Base-by-base conservation (phyloP, 2,329 filamentous ascomycete genomes). In the Verticillium zaregamsianum region DNA sequence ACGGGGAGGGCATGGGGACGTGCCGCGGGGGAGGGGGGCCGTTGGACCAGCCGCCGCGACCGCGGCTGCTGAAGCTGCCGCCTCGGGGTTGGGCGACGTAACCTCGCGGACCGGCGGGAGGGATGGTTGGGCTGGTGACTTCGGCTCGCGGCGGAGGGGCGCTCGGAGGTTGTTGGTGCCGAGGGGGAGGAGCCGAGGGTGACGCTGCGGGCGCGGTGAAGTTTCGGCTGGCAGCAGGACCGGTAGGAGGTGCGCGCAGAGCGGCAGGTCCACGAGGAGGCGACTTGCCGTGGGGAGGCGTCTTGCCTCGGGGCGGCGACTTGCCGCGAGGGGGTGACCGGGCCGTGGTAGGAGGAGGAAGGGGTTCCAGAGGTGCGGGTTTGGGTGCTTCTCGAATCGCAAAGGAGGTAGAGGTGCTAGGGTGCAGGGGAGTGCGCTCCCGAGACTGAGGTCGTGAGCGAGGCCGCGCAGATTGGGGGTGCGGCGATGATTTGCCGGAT, bases 191-290 rank as follows among this genome's bases (percentile, higher is more conserved):
- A 62, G 69, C 72, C 55, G 71, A 72, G 63, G 76, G 70, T 65
- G 72, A 72, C 60, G 74, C 67, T 61, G 73, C 73, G 62, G 75
- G 74, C 31, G 69, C 72, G 64, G 72, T 69, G 62, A 75, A 76
- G 67, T 73, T 80, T 66, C 80, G 74, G 25, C 68, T 67, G 32
- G 69, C 69, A 17, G 71, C 68, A 0, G 79, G 78, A 2, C 78
- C 82, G 0, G 79, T 83, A 3, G 83, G 82, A 23, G 82, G 80
- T 14, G 76, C 77, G 64, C 82, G 77, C 20, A 84, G 72, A 15
- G 82, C 82, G 14, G 83, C 82, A 32, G 84, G 84, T 0, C 82
- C 84, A 59, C 82, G 80, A 3, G 84, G 84, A 14, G 84, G 84
- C 20, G 83, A 84, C 65, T 76, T 75, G 15, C 25, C 54, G n/a